A percentile compares a stretch with the other conserved stretches of the same genome.
These are phyloP conservation scores for Lachancea lanzarotensis DNA, from an alignment of 805 yeast species.

Conservation along the genomic window DNA sequence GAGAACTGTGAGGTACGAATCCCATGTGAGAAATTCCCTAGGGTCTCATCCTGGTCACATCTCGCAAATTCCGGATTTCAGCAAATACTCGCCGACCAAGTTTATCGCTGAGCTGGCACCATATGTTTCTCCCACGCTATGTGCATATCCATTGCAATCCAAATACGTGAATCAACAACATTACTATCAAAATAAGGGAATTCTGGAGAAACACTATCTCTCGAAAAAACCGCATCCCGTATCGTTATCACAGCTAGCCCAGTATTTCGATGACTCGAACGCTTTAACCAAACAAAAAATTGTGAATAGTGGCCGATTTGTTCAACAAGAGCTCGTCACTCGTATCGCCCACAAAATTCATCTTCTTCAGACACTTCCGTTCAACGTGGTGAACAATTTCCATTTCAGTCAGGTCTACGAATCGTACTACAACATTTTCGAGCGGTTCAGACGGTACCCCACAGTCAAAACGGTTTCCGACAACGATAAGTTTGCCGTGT, in stretches of 20 bases:
- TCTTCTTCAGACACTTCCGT: constrained; percentile 78
- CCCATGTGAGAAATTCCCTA: background rate
- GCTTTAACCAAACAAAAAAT: constrained; percentile 69
- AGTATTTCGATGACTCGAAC: constrained; percentile 61
- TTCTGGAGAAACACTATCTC: constrained; percentile 23
- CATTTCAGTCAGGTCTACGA: constrained; percentile 86
- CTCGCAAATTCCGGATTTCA: constrained; percentile 31
- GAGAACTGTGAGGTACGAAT: background rate
- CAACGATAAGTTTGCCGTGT: constrained; percentile 63
- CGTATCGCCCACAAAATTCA: constrained; percentile 74
- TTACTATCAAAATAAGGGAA: constrained; percentile 58
- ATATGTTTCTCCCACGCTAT: constrained; percentile 30
- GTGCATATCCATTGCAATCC: constrained; percentile 39
- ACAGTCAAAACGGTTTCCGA: constrained; percentile 63
- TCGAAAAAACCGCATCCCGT: constrained; percentile 78
- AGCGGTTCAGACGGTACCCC: constrained; percentile 70
- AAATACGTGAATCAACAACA: constrained; percentile 58
- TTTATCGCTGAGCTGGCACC: constrained; percentile 33
- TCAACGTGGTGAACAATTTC: constrained; percentile 73
- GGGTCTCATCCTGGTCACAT: constrained; percentile 14
- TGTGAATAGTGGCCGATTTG: constrained; percentile 80
- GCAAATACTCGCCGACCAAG: constrained; percentile 31
- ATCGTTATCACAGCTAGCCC: constrained; percentile 81
- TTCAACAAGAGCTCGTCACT: constrained; percentile 75
- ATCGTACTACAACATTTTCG: constrained; percentile 81